phyloP scores from a whole-genome alignment of 2,329 filamentous ascomycete genomes.

The Nemania sp. region DNA sequence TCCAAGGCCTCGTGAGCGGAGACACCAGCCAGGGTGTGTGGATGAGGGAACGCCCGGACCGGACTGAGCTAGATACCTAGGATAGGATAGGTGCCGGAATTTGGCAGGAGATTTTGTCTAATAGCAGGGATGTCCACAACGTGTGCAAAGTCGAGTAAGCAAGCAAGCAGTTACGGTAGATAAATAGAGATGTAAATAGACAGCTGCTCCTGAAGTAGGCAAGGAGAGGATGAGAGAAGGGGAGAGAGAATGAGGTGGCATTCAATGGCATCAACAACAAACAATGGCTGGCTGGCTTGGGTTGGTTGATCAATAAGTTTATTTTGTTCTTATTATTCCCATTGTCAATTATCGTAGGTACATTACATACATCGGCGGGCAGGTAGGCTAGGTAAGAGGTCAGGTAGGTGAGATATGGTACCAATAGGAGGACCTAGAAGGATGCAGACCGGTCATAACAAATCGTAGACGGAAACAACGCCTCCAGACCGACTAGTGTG shows the following conservation, averaged over 20 bases:
- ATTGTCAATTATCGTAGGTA: background rate
- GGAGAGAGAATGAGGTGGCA: background rate
- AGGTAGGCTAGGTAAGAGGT: no score
- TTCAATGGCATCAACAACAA: background rate
- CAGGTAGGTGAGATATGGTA: no score
- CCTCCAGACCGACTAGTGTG: no score
- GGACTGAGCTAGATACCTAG: background rate
- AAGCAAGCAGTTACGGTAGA: no score
- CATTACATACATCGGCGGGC: no score
- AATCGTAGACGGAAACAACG: no score
- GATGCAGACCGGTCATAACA: no score
- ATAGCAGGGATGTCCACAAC: constrained; percentile 10
- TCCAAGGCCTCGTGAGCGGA: constrained; percentile 26
- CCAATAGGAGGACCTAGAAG: no score
- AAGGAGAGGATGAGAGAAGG: no score
- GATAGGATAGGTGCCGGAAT: background rate
- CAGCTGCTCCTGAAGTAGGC: no score
- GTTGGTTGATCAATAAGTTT: background rate
- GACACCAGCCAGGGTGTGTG: constrained; percentile 29
- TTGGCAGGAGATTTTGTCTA: constrained; percentile 16
- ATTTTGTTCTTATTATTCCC: background rate
- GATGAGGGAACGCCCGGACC: constrained; percentile 23
- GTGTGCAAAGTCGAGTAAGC: background rate
- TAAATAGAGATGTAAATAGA: no score
- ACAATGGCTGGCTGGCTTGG: background rate